Evolutionary conservation across 148 eudicot genomes (phyloP), one percentile per base, ranked within the genome.

Genomic region (Fagopyrum tataricum): DNA sequence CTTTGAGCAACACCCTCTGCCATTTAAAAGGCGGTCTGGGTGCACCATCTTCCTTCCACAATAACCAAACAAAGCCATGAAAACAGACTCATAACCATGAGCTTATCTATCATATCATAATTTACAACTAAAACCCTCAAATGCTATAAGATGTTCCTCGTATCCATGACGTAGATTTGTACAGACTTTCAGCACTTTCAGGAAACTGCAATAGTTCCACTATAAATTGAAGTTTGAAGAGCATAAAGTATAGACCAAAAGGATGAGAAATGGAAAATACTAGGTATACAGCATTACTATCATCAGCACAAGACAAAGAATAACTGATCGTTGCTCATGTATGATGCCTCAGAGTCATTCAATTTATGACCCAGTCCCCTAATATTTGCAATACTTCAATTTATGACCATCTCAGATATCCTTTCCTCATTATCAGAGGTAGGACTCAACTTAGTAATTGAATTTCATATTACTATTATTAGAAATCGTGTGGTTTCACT

Each of bases 1-100:
- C 96, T 90, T 95, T 95, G 49, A 95, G 98, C 84, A 95, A 79
- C 31, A 95, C 98, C 76, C 98, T 84, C 46, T 77, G 91, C 97
- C 98, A 91, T 85, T 79, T 94, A 79, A 77, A 76, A 24, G 88
- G 76, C 31, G 84, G 78, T 61, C 79, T 84, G 44, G 84, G 49
- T 72, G 61, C 24, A 23, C 83, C 86, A 77, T 82, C 87, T 70
- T 85, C 91, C 70, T 79, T 81, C 48, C 72, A 70, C 69, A 64
- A 64, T 14, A 64, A 39, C 13, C 12, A 64, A 37, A 61, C 67
- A 64, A 13, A 55, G 61, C 26, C 61, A 21, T 55, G 20, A 55
- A 46, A 55, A 18, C 61, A 18, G 7, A 55, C 9, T 20, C 41
- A 39, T 64, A 64, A 64, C 18, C n/a, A 64, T 64, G 14, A 64